Evolutionary conservation across 75 land plant species (phyloP).

Genomic region (Azolla pinnata): DNA sequence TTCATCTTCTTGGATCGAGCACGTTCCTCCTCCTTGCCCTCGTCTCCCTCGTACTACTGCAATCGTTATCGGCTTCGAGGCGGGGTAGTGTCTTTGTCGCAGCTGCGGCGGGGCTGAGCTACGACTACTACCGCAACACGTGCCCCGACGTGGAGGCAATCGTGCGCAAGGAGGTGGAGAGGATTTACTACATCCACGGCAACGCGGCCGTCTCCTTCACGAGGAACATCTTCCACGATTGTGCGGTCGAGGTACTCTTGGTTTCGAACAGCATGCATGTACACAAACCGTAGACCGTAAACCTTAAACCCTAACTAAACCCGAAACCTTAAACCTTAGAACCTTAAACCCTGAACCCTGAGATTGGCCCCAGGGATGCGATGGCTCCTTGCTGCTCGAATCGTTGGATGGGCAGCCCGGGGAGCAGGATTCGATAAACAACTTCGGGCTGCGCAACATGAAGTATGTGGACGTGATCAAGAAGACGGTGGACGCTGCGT

Average conservation of each 20-base stretch:
- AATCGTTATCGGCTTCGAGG: too few relatives aligned
- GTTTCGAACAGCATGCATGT: too few relatives aligned
- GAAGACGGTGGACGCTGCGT: neutral
- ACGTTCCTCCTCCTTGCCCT: too few relatives aligned
- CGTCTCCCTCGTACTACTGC: too few relatives aligned
- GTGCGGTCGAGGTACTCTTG: conserved; percentile 53
- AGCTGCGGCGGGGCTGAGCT: conserved; percentile 34
- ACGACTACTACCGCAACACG: conserved; percentile 54
- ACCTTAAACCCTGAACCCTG: too few relatives aligned
- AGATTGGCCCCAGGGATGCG: neutral
- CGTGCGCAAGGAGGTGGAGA: conserved; percentile 55
- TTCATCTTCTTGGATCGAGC: too few relatives aligned
- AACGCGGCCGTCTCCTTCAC: conserved; percentile 81
- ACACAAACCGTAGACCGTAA: too few relatives aligned
- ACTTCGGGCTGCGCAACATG: neutral
- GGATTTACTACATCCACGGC: conserved; percentile 77
- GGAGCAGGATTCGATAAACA: neutral
- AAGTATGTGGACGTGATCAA: neutral
- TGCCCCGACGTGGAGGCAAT: conserved; percentile 78
- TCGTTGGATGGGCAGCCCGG: neutral
- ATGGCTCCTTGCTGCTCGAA: neutral
- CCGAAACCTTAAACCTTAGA: too few relatives aligned
- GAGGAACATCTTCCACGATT: conserved; percentile 88
- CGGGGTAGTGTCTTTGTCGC: too few relatives aligned
- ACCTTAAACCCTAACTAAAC: too few relatives aligned